Evolutionary conservation across 2,329 filamentous ascomycete genomes (phyloP).

Genomic region (Cytospora piceicola): DNA sequence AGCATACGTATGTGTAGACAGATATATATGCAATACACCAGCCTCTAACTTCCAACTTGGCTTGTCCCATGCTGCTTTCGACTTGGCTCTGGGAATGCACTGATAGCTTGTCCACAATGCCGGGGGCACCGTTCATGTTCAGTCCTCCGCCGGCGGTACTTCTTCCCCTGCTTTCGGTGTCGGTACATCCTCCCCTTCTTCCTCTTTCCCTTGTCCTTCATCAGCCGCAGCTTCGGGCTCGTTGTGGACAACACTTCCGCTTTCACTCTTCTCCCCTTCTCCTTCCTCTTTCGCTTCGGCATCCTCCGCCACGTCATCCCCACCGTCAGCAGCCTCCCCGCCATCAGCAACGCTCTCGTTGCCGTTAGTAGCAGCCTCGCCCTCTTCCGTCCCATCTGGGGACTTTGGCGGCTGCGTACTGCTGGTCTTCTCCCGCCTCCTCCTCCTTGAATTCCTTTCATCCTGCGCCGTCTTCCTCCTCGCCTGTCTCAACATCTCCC

Average conservation of each 20-base stretch:
- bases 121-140: background rate
- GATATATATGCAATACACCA: conserved; percentile 16
- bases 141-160: conserved; percentile 12
- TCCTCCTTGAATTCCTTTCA: conserved; percentile 69
- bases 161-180: conserved; percentile 23
- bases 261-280: conserved; percentile 14
- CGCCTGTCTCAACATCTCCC: conserved; percentile 64
- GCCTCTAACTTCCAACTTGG: background rate
- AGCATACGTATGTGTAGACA: conserved; percentile 26
- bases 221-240: conserved; percentile 14
- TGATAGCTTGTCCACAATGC: conserved; percentile 14
- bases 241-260: conserved; percentile 9
- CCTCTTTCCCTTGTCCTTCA: conserved; percentile 17
- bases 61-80: background rate
- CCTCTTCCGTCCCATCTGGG: conserved; percentile 60
- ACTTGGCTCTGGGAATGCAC: conserved; percentile 17
- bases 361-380: conserved; percentile 38
- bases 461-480: conserved; percentile 77
- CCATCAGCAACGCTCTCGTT: conserved; percentile 25
- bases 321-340: conserved; percentile 12
- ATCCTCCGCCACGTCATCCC: conserved; percentile 7
- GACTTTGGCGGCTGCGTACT: conserved; percentile 34
- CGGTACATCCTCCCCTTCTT: conserved; percentile 20
- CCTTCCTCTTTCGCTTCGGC: background rate
- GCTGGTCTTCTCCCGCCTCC: conserved; percentile 65